Conservation (phyloP, 371 early-diverging fungal genomes). For the Choanephora cucurbitarum region DNA sequence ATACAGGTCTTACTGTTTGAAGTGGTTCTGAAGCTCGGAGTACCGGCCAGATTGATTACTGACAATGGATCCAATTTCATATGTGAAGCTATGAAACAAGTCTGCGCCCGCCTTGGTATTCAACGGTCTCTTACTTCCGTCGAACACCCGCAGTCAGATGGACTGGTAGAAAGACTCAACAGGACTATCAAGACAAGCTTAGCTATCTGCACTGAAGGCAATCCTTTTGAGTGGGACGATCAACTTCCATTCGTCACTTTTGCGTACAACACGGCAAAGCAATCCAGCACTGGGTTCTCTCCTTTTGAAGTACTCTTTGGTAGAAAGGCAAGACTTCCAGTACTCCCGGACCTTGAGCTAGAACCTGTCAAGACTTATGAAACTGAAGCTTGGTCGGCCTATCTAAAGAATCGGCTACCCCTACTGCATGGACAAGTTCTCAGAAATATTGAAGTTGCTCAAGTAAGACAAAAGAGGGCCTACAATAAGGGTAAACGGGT, state of each 20-base stretch:
- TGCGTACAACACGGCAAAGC: conserved; percentile 17
- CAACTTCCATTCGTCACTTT: conserved; percentile 22
- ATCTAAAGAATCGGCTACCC: conserved; percentile 16
- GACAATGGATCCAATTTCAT: conserved; percentile 19
- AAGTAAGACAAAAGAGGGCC: conserved; percentile 5
- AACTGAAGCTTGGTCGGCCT: conserved; percentile 16
- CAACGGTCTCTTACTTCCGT: conserved; percentile 10
- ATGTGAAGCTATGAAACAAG: conserved; percentile 12
- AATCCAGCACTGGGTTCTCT: conserved; percentile 10
- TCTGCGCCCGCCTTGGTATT: conserved; percentile 13
- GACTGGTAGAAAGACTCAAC: conserved; percentile 22
- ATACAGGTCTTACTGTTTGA: conserved; percentile 2
- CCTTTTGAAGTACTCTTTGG: conserved; percentile 23
- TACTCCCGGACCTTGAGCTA: not conserved
- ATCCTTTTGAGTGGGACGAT: conserved; percentile 11
- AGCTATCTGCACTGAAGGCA: conserved; percentile 6
- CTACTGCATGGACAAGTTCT: conserved; percentile 2
- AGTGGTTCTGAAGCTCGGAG: conserved; percentile 3
- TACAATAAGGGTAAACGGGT: conserved; percentile 1
- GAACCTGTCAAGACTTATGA: too few relatives aligned
- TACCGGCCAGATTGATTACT: conserved; percentile 3
- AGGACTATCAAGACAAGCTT: conserved; percentile 14
- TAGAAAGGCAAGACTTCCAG: conserved; percentile 6
- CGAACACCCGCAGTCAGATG: conserved; percentile 24
- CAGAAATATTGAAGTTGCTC: conserved; percentile 18